Evolutionary conservation across 1,139 yeast genomes (phyloP), one percentile per base, ranked within the genome.

Genomic region (Sugiyamaella xylanicola): DNA sequence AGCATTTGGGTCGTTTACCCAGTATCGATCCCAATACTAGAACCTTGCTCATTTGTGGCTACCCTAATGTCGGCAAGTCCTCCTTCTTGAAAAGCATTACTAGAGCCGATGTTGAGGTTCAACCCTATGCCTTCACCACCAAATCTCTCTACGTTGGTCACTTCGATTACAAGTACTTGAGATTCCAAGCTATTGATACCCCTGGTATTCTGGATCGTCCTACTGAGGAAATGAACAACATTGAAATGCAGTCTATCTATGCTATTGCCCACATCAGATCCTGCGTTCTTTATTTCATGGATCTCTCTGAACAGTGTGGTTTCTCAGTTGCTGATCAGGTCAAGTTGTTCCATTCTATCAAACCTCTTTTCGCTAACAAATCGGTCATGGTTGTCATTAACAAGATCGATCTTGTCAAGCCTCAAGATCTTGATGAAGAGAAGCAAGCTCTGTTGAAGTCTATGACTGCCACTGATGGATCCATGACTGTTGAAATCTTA

Each of bases 141-240:
- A 92, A 92, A 76, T 87, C 96, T 46, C 78, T 92, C 65, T 92
- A 89, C 69, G 98, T 92, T 59, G 98, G 98, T 62, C 98, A 92
- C 76, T 93, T 93, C 73, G 99, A 93, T 75, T 93, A 93, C 79
- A 93, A 93, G 77, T 95, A 93, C 74, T 79, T 93, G 70, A 81
- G 99, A 70, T 93, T 93, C 79, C 99, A 93, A 77, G 99, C 98
- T 56, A 93, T 93, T 70, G 99, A 93, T 74, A 93, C 99, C 35
- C 99, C 99, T 27, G 99, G 99, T 79, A 92, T 93, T 69, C 79
- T 93, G 72, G 99, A 93, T 75, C 86, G 98, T 74, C 99, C 99
- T 59, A 91, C 98, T 48, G 99, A 93, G 74, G 98, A 93, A 73
- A 95, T 93, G 99, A 95, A 92, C 78, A 93, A 95, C 76, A 95